Evolutionary conservation across 1,284 basidiomycete genomes (phyloP), one percentile per base, ranked within the genome.

Genomic region (Naganishia sp.): DNA sequence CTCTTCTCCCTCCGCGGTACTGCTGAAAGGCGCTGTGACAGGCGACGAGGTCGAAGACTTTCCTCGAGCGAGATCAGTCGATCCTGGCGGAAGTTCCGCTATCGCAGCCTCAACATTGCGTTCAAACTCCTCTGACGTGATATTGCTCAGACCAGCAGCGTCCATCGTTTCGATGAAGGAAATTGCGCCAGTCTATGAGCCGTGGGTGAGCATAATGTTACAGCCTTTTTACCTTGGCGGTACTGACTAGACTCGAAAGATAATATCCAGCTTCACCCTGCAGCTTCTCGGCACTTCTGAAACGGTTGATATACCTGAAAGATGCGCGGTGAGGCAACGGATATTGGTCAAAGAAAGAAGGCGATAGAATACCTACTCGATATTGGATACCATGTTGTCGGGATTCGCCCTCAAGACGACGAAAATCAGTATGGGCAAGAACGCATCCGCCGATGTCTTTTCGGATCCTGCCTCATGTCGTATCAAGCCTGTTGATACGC

Each of bases 111-210:
- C 93, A 32, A 79, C 84, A 63, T 77, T 90, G 85, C 77, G 83
- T 76, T 98, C 94, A 69, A 99, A 98, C 71, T 97, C 92, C 58
- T 90, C 88, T 77, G 94, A 90, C 0, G 90, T 88, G 69, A 98
- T 95, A 73, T 91, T 89, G 15, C 92, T 95, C 49, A 99, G 81
- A 7, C 90, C 90, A 0, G 92, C 89, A 70, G 94, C 90, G 77
- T 98, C 96, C 90, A 99, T 94, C 0, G 91, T 91, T 80, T 97
- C 93, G 70, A 97, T 93, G 77, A 97, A 97, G 1, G 92, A 89
- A 35, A 97, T 91, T 4, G 94, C 91, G 41, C 90, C 92, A 84
- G 87, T 90, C 89, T 92, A 68, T 4, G 58, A 11, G 15, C 15
- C 25, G 21, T 39, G 15, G 23, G 32, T 63, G 41, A 51, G 56